Conservation (phyloP, 345 rosid genomes). For the Syzygium jambos region DNA sequence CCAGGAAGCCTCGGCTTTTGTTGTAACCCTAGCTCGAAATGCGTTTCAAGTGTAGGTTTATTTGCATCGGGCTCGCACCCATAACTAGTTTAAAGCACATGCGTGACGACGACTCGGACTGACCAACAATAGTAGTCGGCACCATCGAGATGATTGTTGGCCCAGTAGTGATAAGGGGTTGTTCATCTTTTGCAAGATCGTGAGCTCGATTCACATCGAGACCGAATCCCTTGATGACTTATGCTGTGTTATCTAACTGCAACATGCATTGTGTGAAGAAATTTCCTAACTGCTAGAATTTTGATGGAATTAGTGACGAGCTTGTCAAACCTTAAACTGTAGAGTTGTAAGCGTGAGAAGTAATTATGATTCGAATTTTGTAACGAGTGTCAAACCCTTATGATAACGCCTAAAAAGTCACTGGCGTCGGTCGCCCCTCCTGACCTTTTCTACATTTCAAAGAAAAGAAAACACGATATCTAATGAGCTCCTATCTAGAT, state of each 20-base stretch:
- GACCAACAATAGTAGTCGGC: background rate
- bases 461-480: background rate
- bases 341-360: rapidly evolving
- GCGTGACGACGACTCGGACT: background rate
- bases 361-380: background rate
- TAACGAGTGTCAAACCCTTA: background rate
- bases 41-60: background rate
- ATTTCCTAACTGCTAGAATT: rapidly evolving
- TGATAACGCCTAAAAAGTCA: background rate
- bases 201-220: background rate
- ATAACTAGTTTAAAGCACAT: too few species aligned
- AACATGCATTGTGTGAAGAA: rapidly evolving
- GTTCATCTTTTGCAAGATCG: background rate
- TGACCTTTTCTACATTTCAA: background rate
- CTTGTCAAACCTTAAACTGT: rapidly evolving
- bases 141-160: background rate
- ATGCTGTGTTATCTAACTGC: rapidly evolving
- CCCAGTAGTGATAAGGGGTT: background rate
- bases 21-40: background rate
- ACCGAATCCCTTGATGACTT: background rate
- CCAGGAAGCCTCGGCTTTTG: background rate
- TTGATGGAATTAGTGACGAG: background rate
- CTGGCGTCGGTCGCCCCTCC: too few species aligned
- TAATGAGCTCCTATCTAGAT: background rate
- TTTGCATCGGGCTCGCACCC: background rate